Evolutionary conservation across 148 eudicot species (phyloP).

Genomic region (Persicaria maculosa): DNA sequence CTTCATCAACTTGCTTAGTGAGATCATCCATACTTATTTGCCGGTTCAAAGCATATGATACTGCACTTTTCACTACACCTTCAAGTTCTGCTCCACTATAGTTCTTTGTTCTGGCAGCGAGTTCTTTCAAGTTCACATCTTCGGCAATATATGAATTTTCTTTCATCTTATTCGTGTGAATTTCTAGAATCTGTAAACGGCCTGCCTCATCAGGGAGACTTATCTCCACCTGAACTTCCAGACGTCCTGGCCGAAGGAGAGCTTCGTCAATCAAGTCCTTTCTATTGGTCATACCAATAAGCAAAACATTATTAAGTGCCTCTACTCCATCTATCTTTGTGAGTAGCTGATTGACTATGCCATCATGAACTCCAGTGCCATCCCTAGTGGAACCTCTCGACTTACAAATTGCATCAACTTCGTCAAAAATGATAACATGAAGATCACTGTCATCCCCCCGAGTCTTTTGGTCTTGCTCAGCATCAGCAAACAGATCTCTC

Average conservation of each 20-base stretch:
- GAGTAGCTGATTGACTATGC: slow-evolving; percentile 94
- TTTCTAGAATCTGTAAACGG: slow-evolving; percentile 89
- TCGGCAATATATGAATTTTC: slow-evolving; percentile 87
- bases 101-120: slow-evolving; percentile 94
- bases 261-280: slow-evolving; percentile 99
- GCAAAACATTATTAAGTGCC: slow-evolving; percentile 88
- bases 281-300: slow-evolving; percentile 98
- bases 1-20: slow-evolving; percentile 87
- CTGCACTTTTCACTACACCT: slow-evolving; percentile 99
- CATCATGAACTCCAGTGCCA: slow-evolving; percentile 99
- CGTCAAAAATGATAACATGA: slow-evolving; percentile 98
- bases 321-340: slow-evolving; percentile 99
- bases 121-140: slow-evolving; percentile 75
- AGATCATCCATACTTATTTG: slow-evolving; percentile 92
- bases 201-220: slow-evolving; percentile 98
- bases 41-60: slow-evolving; percentile 82
- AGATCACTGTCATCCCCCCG: slow-evolving; percentile 94
- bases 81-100: slow-evolving; percentile 99
- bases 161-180: slow-evolving; percentile 95
- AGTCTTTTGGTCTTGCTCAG: slow-evolving; percentile 86
- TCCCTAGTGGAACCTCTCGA: slow-evolving; percentile 98
- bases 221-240: slow-evolving; percentile 98
- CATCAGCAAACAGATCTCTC: slow-evolving; percentile 98
- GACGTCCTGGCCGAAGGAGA: slow-evolving; percentile 95
- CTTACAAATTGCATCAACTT: slow-evolving; percentile 99